These are phyloP conservation scores for Camellia granthamiana DNA, from an alignment of 148 eudicot species.

Conservation along the genomic window DNA sequence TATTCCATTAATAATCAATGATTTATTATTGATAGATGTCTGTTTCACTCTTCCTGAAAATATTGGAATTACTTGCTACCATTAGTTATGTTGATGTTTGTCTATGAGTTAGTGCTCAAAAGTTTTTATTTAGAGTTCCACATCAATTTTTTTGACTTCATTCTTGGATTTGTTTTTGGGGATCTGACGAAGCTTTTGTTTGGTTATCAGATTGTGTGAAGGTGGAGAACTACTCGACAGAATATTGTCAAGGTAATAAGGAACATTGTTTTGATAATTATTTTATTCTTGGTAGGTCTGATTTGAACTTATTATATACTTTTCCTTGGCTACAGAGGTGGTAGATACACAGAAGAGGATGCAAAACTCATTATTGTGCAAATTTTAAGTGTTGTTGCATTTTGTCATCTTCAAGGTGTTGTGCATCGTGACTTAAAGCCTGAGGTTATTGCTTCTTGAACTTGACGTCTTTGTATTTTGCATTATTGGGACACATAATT, in stretches of 20 bases:
- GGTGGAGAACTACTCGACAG: slow-evolving; percentile 66
- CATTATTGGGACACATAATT: too few relatives aligned
- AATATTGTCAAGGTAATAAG: slow-evolving; percentile 53
- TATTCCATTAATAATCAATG: not conserved
- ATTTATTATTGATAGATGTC: not conserved
- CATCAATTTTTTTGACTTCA: not conserved
- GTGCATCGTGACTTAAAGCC: slow-evolving; percentile 73
- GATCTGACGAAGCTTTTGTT: not conserved
- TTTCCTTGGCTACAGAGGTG: slow-evolving; percentile 43
- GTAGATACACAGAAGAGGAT: slow-evolving; percentile 57
- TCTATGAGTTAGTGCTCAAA: not conserved
- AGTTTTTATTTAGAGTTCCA: not conserved
- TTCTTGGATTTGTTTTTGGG: not conserved
- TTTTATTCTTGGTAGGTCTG: not conserved
- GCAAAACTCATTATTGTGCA: slow-evolving; percentile 53
- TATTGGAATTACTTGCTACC: not conserved
- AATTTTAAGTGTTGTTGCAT: slow-evolving; percentile 55
- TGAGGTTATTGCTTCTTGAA: slow-evolving; percentile 43
- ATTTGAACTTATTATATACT: slow-evolving; percentile 8
- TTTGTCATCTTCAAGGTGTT: slow-evolving; percentile 74
- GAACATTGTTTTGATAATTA: not conserved
- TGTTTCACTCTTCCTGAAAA: too few relatives aligned
- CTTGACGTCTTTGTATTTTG: slow-evolving; percentile 1
- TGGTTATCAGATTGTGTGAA: slow-evolving; percentile 51
- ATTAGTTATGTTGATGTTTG: not conserved